Base-by-base conservation (phyloP, 441 rosid species). In the Brassica balearica region DNA sequence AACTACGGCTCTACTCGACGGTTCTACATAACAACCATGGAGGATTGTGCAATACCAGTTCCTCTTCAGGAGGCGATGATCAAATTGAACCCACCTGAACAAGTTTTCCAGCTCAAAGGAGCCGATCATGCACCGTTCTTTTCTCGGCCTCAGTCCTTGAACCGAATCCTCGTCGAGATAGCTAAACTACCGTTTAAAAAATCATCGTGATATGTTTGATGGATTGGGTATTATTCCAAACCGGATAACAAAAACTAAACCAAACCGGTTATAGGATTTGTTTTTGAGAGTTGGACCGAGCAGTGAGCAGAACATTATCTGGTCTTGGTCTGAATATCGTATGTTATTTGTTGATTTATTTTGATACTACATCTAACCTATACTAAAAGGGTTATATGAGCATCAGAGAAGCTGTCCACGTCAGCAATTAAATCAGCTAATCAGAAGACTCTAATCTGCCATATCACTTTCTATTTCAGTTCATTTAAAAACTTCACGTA, bases 51-150 rank as follows among this genome's bases (percentile, higher is more conserved):
- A 14, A 72, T 86, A 78, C 85, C 89, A 46, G 73, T 85, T 64
- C 32, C 78, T 41, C 51, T 75, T 4, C 89, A 85, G 59, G 89
- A 85, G 5, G 68, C 79, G 0, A 83, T 83, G 89, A 81, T 86
- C 32, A 83, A 77, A 71, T 75, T 73, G 2, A 77, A 79, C 67
- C 85, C 83, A 1, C 88, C 84, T 0, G 82, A 85, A 36, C 75
- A 68, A 63, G 86, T 87, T 64, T 87, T 85, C 14, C 65, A 76
- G 51, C 82, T 85, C 8, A 87, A 82, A 69, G 87, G 88, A 36
- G 75, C 84, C 2, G 88, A 85, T 82, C 90, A 83, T 11, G 80
- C 87, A 5, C 90, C 87, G 0, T 87, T 87, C 79, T 85, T 87
- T 75, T 84, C 90, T 8, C 83, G 77, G 65, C 86, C 90, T 68